A percentile compares a stretch with the other conserved stretches of the same genome.
Evolutionary conservation across 192 early-diverging fungal species (phyloP).

Genomic region (Umbelopsis sp.): DNA sequence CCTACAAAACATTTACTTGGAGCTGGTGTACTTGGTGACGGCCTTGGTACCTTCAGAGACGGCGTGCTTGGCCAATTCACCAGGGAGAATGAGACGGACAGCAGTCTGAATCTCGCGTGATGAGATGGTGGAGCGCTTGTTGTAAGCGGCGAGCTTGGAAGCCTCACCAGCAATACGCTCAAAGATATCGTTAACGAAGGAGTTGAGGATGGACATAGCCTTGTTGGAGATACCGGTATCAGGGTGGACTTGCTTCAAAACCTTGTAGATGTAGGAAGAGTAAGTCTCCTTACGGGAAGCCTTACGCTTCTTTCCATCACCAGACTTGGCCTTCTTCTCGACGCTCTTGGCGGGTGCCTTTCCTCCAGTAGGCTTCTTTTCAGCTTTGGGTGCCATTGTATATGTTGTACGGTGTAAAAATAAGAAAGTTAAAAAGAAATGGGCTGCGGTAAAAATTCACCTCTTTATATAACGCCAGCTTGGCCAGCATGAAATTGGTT

Average conservation of each 20-base stretch:
- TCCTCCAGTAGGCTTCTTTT: slow-evolving; percentile 66
- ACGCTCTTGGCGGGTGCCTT: slow-evolving; percentile 45
- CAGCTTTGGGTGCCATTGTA: slow-evolving; percentile 57
- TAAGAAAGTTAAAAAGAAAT: slow-evolving; percentile 12
- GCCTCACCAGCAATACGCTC: slow-evolving; percentile 79
- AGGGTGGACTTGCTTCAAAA: slow-evolving; percentile 96
- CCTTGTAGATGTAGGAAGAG: slow-evolving; percentile 97
- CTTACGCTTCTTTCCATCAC: slow-evolving; percentile 64
- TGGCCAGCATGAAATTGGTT: background rate
- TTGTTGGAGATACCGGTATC: slow-evolving; percentile 97
- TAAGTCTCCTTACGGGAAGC: slow-evolving; percentile 83
- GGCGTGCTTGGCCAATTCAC: slow-evolving; percentile 96
- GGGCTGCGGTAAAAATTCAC: slow-evolving; percentile 17
- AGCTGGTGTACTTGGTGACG: slow-evolving; percentile 93
- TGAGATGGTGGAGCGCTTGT: slow-evolving; percentile 88
- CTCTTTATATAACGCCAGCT: background rate
- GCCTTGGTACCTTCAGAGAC: slow-evolving; percentile 98
- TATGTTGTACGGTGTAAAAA: slow-evolving; percentile 24
- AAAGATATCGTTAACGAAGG: slow-evolving; percentile 88
- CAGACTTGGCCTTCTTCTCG: slow-evolving; percentile 40
- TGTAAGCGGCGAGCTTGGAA: slow-evolving; percentile 78
- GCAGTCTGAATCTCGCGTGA: slow-evolving; percentile 86
- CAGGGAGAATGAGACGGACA: slow-evolving; percentile 65
- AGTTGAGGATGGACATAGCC: slow-evolving; percentile 97
- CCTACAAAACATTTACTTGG: slow-evolving; percentile 51